Evolutionary conservation across 352 stramenopile genomes (phyloP), one percentile per base, ranked within the genome.

Genomic region (Globisporangium ultimum): DNA sequence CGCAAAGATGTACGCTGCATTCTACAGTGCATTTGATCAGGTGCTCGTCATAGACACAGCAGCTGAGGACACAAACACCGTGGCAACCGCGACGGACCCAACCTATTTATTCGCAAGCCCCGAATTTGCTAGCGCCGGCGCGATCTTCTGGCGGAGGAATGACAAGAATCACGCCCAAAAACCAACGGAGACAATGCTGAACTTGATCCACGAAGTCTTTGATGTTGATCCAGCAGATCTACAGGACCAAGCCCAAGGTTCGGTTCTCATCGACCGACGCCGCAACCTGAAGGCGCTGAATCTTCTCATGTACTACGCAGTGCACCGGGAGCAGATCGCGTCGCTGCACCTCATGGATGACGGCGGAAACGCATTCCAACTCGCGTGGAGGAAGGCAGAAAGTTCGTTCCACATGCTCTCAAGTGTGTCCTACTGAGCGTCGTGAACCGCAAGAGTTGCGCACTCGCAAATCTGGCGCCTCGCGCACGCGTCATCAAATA

Each of bases 181-280:
- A 36, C 28, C 28, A 10, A 36, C 24, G 15, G 71, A 80, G 32
- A 86, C 76, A 5, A 80, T 47, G 8, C 66, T 61, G 4, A 84
- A 64, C 43, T 68, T 91, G 21, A 61, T 88, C 1, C 88, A 78
- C 77, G 60, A 80, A 18, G 53, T 87, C 7, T 70, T 89, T 10
- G 72, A 68, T n/a, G 46, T 89, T 2, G 9, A 63, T 8, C 66
- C 63, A 17, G 73, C 80, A 20, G 64, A 82, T 57, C 77, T 79
- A 66, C 88, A 88, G 55, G 77, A 89, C 52, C 81, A 91, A 58
- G 79, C 89, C 53, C 84, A 68, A n/a, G 79, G 75, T 0, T 79
- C 87, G 18, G 61, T 91, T 36, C 53, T 91, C n/a, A 74, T 91
- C n/a, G 64, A 91, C 58, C 71, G 79, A 0, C 59, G 47, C 5